Evolutionary conservation across 169 alveolate species (phyloP).

Genomic region (Plasmodium sp.): DNA sequence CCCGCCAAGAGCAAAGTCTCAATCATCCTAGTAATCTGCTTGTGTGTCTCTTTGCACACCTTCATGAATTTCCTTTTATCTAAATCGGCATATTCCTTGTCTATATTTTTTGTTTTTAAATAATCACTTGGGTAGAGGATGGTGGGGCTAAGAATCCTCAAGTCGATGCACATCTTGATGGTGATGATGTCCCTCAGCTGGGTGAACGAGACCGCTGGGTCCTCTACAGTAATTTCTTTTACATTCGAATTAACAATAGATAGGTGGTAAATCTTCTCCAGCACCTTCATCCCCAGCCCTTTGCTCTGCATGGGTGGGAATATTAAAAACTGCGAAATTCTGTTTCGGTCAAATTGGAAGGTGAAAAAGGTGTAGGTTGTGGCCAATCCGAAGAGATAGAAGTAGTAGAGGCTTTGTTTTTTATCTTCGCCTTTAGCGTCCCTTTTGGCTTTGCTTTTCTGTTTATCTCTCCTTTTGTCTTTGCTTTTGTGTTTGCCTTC

Average conservation of each 20-base stretch:
- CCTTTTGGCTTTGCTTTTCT: background rate
- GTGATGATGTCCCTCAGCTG: slow-evolving; percentile 81
- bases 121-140: slow-evolving; percentile 57
- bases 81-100: slow-evolving; percentile 25
- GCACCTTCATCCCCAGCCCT: slow-evolving; percentile 81
- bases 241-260: slow-evolving; percentile 81
- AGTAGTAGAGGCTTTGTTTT: background rate
- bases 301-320: slow-evolving; percentile 84
- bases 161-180: slow-evolving; percentile 76
- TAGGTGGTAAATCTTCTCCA: slow-evolving; percentile 79
- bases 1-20: slow-evolving; percentile 37
- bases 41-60: slow-evolving; percentile 67
- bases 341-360: slow-evolving; percentile 77
- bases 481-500: background rate
- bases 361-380: slow-evolving; percentile 85
- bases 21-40: slow-evolving; percentile 56
- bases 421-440: background rate
- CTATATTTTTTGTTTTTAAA: slow-evolving; percentile 46
- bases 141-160: slow-evolving; percentile 14
- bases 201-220: slow-evolving; percentile 84
- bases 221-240: slow-evolving; percentile 86
- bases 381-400: slow-evolving; percentile 82
- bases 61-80: slow-evolving; percentile 49
- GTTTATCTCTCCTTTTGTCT: background rate
- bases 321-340: slow-evolving; percentile 85